These are phyloP conservation scores for Moesziomyces parantarcticus DNA, from an alignment of 1,284 basidiomycete genomes.

Conservation along the genomic window DNA sequence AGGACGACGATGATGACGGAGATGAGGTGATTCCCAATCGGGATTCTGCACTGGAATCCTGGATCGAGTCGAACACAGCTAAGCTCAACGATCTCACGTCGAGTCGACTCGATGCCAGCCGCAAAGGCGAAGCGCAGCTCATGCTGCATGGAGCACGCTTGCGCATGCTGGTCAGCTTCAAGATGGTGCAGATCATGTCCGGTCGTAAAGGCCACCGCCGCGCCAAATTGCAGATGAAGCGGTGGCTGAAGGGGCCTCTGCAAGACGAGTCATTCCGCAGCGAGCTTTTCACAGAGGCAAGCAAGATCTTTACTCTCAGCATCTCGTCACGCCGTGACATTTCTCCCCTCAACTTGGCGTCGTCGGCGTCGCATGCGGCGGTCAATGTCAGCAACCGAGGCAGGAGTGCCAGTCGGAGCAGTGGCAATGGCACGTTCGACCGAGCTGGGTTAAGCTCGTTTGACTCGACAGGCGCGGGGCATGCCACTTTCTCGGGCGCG, in stretches of 20 bases:
- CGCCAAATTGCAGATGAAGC: constrained; percentile 1
- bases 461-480: background rate
- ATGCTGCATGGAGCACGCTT: constrained; percentile 3
- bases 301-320: constrained; percentile 6
- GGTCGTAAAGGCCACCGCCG: constrained; percentile 5
- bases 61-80: no score
- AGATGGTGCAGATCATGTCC: constrained; percentile 10
- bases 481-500: constrained; percentile 1
- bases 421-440: background rate
- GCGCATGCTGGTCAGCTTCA: constrained; percentile 9
- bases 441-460: background rate
- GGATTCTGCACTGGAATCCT: no score
- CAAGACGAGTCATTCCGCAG: background rate
- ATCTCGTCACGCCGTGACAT: constrained; percentile 4
- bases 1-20: no score
- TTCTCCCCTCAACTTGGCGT: background rate
- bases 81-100: no score
- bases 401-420: constrained; percentile 1
- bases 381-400: background rate
- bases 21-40: no score
- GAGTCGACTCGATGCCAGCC: background rate
- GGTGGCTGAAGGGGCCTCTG: constrained; percentile 7
- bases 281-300: constrained; percentile 2
- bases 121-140: constrained; percentile 4
- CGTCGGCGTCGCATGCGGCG: background rate